phyloP scores from a whole-genome alignment of 2,329 filamentous ascomycete species.

The Nothomitra cinnamomea region DNA sequence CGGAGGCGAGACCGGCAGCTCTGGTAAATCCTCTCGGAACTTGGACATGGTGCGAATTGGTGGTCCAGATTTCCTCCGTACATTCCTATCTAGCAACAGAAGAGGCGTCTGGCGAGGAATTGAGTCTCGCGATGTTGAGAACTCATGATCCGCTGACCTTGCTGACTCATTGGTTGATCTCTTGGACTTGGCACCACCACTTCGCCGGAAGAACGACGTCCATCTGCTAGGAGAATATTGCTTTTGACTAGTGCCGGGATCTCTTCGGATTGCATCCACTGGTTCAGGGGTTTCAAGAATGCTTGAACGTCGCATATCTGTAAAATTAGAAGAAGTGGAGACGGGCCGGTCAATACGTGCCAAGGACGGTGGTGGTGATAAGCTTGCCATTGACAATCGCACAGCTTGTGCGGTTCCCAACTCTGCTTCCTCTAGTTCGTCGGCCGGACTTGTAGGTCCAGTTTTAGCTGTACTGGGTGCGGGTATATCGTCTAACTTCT shows the following conservation, averaged over 20 bases:
- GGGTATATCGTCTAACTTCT: neutral
- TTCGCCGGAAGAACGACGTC: conserved; percentile 60
- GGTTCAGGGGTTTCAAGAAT: conserved; percentile 31
- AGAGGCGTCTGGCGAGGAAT: conserved; percentile 40
- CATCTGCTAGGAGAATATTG: conserved; percentile 32
- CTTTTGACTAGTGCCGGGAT: conserved; percentile 35
- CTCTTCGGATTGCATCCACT: conserved; percentile 32
- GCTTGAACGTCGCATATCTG: conserved; percentile 32
- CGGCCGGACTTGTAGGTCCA: conserved; percentile 16
- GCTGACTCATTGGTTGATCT: conserved; percentile 32
- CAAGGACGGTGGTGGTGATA: conserved; percentile 29
- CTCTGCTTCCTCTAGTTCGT: conserved; percentile 26
- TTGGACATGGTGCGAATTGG: conserved; percentile 75
- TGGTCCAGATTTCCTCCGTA: conserved; percentile 33
- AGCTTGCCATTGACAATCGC: conserved; percentile 29
- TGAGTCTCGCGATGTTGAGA: conserved; percentile 78
- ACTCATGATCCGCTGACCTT: conserved; percentile 50
- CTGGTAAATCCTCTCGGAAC: conserved; percentile 82
- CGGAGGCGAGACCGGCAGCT: conserved; percentile 70
- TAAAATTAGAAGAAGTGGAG: conserved; percentile 36
- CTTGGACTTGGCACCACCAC: conserved; percentile 33
- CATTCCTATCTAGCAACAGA: conserved; percentile 20
- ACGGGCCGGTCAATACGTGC: conserved; percentile 27
- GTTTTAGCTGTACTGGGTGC: conserved; percentile 11
- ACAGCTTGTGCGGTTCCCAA: conserved; percentile 31